Conservation (phyloP, 2,329 filamentous ascomycete genomes). For the Fusarium stilboides region DNA sequence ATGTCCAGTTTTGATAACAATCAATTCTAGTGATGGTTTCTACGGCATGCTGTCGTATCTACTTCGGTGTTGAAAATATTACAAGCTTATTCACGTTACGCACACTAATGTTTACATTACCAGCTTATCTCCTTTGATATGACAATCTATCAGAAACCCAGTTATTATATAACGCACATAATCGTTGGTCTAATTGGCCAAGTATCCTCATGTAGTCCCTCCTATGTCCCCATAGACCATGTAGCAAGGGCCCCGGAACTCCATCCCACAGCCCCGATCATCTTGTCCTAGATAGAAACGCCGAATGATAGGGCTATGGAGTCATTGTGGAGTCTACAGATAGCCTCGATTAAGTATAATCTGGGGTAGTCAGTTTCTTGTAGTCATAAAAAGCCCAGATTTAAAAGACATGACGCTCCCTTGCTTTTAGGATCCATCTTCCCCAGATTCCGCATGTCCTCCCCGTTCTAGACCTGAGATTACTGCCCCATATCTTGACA, state of each 20-base stretch:
- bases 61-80: too few species aligned
- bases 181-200: constrained; percentile 2
- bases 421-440: constrained; percentile 23
- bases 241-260: background rate
- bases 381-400: constrained; percentile 23
- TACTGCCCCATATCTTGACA: background rate
- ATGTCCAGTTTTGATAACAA: too few species aligned
- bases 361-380: constrained; percentile 34
- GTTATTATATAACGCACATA: constrained; percentile 14
- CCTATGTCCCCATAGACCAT: too few species aligned
- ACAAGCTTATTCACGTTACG: background rate
- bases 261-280: background rate
- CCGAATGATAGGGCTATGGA: constrained; percentile 26
- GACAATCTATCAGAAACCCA: background rate
- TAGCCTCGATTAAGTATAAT: constrained; percentile 34
- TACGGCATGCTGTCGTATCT: too few species aligned
- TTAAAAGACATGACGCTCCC: constrained; percentile 24
- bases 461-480: constrained; percentile 2
- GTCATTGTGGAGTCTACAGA: constrained; percentile 20
- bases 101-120: background rate
- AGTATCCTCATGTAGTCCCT: background rate
- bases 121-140: background rate
- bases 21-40: too few species aligned
- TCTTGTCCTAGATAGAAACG: constrained; percentile 1
- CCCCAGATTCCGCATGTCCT: constrained; percentile 25